These are phyloP conservation scores for Fusarium sp. DNA, from an alignment of 2,329 filamentous ascomycete species.

Conservation along the genomic window DNA sequence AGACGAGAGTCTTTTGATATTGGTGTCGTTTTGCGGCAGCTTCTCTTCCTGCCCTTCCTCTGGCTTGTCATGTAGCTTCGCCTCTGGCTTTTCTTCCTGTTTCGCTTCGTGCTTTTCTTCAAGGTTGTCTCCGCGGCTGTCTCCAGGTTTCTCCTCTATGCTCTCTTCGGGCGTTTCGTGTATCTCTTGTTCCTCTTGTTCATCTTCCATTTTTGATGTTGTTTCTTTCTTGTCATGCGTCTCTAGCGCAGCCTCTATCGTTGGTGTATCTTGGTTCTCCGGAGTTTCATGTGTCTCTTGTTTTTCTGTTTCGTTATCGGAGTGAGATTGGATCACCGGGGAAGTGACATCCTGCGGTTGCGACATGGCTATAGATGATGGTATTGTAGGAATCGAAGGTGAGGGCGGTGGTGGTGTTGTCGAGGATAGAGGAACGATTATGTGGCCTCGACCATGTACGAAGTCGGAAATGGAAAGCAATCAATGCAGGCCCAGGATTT, in stretches of 20 bases:
- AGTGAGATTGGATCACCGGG: slow-evolving; percentile 35
- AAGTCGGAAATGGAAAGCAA: slow-evolving; percentile 25
- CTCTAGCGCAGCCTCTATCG: slow-evolving; percentile 3
- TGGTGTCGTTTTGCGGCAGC: slow-evolving; percentile 37
- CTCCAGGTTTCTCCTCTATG: slow-evolving; percentile 14
- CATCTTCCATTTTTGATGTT: slow-evolving; percentile 10
- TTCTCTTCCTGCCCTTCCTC: slow-evolving; percentile 32
- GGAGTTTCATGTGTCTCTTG: slow-evolving; percentile 9
- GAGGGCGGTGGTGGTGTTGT: slow-evolving; percentile 23
- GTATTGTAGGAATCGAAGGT: slow-evolving; percentile 9
- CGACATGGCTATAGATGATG: slow-evolving; percentile 50
- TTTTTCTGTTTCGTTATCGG: slow-evolving; percentile 25
- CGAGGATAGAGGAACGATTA: slow-evolving; percentile 29
- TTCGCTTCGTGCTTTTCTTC: slow-evolving; percentile 14
- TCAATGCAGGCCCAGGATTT: slow-evolving; percentile 22
- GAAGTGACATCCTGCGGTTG: slow-evolving; percentile 51
- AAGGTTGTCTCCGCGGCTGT: not conserved
- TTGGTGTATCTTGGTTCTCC: slow-evolving; percentile 4
- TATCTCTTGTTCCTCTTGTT: slow-evolving; percentile 4
- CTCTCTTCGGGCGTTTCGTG: slow-evolving; percentile 9
- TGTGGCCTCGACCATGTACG: slow-evolving; percentile 43
- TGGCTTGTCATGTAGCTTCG: not conserved
- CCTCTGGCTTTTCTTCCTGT: not conserved
- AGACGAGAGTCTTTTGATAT: slow-evolving; percentile 50
- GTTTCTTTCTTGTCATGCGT: slow-evolving; percentile 18